Percentiles rank a stretch among this genome's conserved stretches.
Conservation (phyloP, 371 early-diverging fungal species). For the Actinomortierella wolfii region DNA sequence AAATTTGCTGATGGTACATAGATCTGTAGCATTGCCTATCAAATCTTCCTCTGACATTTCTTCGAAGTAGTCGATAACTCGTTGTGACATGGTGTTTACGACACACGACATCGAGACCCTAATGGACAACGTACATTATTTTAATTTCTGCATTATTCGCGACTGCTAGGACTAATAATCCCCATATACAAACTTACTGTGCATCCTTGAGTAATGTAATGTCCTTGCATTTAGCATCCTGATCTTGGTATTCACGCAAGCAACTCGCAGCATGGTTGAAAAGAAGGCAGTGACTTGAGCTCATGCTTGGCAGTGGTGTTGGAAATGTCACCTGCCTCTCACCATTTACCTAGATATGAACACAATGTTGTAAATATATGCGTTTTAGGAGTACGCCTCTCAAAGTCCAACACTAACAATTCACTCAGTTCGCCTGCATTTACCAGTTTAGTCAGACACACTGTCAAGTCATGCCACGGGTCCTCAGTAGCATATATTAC, state of each 20-base stretch:
- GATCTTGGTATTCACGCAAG: conserved; percentile 9
- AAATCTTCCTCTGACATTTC: not conserved
- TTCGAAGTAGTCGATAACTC: not conserved
- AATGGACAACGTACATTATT: not conserved
- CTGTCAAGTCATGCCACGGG: no score
- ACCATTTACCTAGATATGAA: conserved; percentile 17
- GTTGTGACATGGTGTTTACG: conserved; percentile 4
- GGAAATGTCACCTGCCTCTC: conserved; percentile 6
- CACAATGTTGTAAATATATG: not conserved
- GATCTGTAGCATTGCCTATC: no score
- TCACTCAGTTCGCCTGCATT: no score
- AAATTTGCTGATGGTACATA: no score
- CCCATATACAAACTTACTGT: no score
- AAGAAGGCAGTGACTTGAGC: conserved; percentile 8
- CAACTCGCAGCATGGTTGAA: conserved; percentile 18
- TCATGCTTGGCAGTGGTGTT: conserved; percentile 4
- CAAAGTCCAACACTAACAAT: no score
- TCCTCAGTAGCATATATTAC: no score
- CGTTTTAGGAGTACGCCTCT: no score
- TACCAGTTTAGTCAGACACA: no score
- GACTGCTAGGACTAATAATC: no score
- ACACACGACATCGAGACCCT: conserved; percentile 12
- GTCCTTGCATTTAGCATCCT: conserved; percentile 10
- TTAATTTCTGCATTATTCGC: not conserved
- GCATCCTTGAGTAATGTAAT: conserved; percentile 16